A percentile compares a stretch with the other conserved stretches of the same genome.
Conservation (phyloP, 306 rosid genomes). For the Comarum palustre region DNA sequence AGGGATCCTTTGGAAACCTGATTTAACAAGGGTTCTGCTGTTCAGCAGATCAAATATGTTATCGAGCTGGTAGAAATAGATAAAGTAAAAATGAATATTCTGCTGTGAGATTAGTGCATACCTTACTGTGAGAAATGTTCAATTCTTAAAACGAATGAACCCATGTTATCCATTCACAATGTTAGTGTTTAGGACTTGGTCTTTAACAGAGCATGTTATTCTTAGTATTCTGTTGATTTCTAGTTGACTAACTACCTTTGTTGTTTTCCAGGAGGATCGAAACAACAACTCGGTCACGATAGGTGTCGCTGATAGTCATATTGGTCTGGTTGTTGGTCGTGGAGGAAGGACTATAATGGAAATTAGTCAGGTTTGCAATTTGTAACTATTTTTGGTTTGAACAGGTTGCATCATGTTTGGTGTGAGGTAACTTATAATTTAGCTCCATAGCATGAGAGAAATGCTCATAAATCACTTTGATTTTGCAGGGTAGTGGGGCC, state of each 20-base stretch:
- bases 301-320: constrained; percentile 82
- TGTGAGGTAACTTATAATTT: constrained; percentile 11
- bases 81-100: background rate
- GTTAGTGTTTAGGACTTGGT: background rate
- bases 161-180: background rate
- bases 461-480: constrained; percentile 24
- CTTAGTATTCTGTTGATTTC: background rate
- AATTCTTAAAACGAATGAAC: background rate
- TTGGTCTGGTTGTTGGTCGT: constrained; percentile 97
- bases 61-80: background rate
- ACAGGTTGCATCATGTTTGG: background rate
- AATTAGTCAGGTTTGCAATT: constrained; percentile 78
- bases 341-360: constrained; percentile 92
- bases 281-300: constrained; percentile 72
- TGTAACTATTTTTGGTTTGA: background rate
- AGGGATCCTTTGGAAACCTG: background rate
- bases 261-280: constrained; percentile 77
- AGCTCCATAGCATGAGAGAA: constrained; percentile 9
- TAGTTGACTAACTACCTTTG: background rate
- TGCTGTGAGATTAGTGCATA: background rate
- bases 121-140: background rate
- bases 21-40: background rate
- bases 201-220: background rate
- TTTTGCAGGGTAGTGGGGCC: constrained; percentile 83
- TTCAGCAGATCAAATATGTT: background rate